These are phyloP conservation scores for Triticum urartu DNA, from an alignment of 176 grass and related monocot species.

Conservation along the genomic window DNA sequence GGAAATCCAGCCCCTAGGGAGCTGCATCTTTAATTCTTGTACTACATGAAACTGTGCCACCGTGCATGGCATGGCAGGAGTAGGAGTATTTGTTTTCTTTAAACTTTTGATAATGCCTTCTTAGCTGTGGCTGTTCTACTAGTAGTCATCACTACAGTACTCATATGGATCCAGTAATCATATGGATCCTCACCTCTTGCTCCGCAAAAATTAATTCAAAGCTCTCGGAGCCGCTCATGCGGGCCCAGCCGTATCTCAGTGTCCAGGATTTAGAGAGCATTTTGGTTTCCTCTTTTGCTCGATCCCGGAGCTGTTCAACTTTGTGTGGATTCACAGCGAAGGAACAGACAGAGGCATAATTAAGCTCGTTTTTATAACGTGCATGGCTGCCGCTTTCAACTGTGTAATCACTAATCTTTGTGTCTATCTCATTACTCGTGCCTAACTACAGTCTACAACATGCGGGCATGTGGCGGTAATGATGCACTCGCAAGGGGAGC, in stretches of 20 bases:
- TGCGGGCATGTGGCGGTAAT: constrained; percentile 24
- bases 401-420: constrained; percentile 51
- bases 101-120: not conserved
- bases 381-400: constrained; percentile 30
- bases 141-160: not conserved
- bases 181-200: not conserved
- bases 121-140: constrained; percentile 20
- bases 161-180: constrained; percentile 17
- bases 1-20: not conserved
- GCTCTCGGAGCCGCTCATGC: constrained; percentile 20
- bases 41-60: not conserved
- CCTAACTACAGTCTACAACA: not conserved
- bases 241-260: constrained; percentile 30
- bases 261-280: constrained; percentile 30
- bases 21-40: not conserved
- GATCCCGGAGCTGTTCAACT: not conserved
- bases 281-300: not conserved
- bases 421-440: not conserved
- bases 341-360: not conserved
- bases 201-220: constrained; percentile 22
- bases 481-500: constrained; percentile 17
- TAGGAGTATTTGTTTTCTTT: not conserved
- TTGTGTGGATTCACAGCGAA: constrained; percentile 28
- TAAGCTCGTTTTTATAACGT: constrained; percentile 34
- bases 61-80: not conserved